Conservation (phyloP, 176 grass and related monocot genomes). For the Eremochloa ophiuroides region DNA sequence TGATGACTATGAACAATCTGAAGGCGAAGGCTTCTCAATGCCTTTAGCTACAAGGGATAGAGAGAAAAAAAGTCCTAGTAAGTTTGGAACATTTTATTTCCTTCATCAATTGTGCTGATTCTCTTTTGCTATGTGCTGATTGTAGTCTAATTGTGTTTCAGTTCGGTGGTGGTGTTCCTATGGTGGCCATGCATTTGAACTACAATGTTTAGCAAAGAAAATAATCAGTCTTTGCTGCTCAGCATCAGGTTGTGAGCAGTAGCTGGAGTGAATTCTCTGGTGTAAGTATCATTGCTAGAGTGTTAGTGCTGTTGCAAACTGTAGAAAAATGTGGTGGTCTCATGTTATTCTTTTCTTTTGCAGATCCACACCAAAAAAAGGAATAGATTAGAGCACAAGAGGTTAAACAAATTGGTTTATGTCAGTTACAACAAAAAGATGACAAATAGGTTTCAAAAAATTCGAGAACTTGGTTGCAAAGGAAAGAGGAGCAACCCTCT, state of each 20-base stretch:
- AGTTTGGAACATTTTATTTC: no score
- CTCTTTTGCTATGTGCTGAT: no score
- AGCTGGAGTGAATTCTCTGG: not conserved
- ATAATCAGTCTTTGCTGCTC: not conserved
- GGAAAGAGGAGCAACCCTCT: not conserved
- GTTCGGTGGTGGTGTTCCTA: conserved; percentile 6
- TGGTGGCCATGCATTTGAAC: not conserved
- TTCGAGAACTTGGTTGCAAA: not conserved
- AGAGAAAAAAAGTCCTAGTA: no score
- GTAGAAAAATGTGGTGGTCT: no score
- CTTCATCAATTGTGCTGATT: no score
- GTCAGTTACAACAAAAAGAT: not conserved
- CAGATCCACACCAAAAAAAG: not conserved
- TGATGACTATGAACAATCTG: not conserved
- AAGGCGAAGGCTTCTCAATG: no score
- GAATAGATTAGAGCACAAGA: no score
- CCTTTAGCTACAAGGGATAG: no score
- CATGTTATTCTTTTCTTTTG: not conserved
- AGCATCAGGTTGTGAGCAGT: not conserved
- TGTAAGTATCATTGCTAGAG: not conserved
- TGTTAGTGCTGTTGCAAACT: no score
- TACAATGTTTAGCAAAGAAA: not conserved
- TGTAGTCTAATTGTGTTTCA: not conserved
- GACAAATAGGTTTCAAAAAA: not conserved
- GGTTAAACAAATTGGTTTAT: no score